A percentile compares a stretch with the other conserved stretches of the same genome.
These are phyloP conservation scores for Nasturtium officinale DNA, from an alignment of 345 rosid genomes.

Conservation along the genomic window DNA sequence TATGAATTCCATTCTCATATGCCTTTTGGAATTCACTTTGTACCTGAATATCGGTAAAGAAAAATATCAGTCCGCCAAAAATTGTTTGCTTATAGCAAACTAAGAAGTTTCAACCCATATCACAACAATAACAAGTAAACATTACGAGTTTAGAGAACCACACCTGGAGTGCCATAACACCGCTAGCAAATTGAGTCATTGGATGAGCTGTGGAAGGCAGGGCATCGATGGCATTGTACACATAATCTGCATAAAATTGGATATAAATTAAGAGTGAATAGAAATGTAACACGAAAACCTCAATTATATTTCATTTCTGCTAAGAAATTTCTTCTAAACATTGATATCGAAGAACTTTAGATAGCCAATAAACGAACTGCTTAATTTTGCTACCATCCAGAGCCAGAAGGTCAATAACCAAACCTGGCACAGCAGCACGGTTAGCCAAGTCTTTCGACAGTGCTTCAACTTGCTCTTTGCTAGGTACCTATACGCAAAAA, in stretches of 20 bases:
- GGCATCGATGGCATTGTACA: slow-evolving; percentile 87
- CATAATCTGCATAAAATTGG: slow-evolving; percentile 63
- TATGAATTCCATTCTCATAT: slow-evolving; percentile 84
- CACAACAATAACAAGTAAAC: slow-evolving; percentile 7
- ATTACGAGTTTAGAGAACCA: slow-evolving; percentile 21
- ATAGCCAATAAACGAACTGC: slow-evolving; percentile 20
- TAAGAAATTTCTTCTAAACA: slow-evolving; percentile 3
- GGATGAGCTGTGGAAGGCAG: slow-evolving; percentile 92
- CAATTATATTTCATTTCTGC: background rate
- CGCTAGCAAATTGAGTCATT: slow-evolving; percentile 96
- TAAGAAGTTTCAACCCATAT: background rate
- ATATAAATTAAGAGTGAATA: slow-evolving; percentile 1
- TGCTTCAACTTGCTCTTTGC: slow-evolving; percentile 85
- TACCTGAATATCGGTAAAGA: slow-evolving; percentile 56
- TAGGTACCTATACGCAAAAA: slow-evolving; percentile 57
- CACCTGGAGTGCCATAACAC: slow-evolving; percentile 99
- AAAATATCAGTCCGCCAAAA: slow-evolving; percentile 10
- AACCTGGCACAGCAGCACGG: slow-evolving; percentile 95
- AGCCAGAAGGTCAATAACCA: slow-evolving; percentile 25
- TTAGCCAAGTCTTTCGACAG: slow-evolving; percentile 73
- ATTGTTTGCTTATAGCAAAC: background rate
- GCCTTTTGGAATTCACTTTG: slow-evolving; percentile 98
- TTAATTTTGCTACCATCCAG: slow-evolving; percentile 9
- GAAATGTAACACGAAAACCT: slow-evolving; percentile 11
- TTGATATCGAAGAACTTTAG: background rate